phyloP scores from a whole-genome alignment of 495 filamentous ascomycete genomes.

The Hypoxylon rickii region DNA sequence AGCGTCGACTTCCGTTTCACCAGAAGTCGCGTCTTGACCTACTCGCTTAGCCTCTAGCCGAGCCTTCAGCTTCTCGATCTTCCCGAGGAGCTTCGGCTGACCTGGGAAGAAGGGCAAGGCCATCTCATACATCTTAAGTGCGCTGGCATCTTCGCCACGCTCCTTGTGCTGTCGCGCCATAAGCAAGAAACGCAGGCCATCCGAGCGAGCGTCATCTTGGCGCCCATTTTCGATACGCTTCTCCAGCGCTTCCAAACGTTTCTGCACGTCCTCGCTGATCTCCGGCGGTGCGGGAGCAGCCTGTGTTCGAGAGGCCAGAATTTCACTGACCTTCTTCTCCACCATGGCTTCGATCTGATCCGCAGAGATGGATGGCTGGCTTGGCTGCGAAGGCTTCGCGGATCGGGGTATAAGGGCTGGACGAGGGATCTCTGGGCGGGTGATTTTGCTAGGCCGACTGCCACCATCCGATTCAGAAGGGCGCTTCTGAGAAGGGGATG shows the following conservation, averaged over 20 bases:
- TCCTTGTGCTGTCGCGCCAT: slow-evolving; percentile 92
- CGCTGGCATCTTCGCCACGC: slow-evolving; percentile 74
- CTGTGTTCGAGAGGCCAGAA: slow-evolving; percentile 72
- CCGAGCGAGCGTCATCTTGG: slow-evolving; percentile 71
- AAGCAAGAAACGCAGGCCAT: slow-evolving; percentile 81
- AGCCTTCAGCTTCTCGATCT: slow-evolving; percentile 72
- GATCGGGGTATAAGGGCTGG: slow-evolving; percentile 40
- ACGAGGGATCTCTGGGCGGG: slow-evolving; percentile 39
- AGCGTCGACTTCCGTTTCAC: slow-evolving; percentile 14
- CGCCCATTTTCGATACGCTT: slow-evolving; percentile 72
- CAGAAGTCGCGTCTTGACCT: slow-evolving; percentile 3
- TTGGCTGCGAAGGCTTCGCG: slow-evolving; percentile 43
- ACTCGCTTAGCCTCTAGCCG: slow-evolving; percentile 57
- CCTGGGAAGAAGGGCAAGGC: slow-evolving; percentile 85
- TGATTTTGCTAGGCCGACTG: slow-evolving; percentile 48
- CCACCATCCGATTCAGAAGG: slow-evolving; percentile 46
- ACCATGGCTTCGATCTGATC: slow-evolving; percentile 89
- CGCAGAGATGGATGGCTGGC: slow-evolving; percentile 61
- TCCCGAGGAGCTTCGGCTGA: slow-evolving; percentile 76
- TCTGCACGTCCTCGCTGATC: slow-evolving; percentile 77
- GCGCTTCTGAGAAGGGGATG: slow-evolving; percentile 49
- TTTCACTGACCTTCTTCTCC: slow-evolving; percentile 86
- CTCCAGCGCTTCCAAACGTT: slow-evolving; percentile 81
- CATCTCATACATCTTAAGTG: slow-evolving; percentile 83
- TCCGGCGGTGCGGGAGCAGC: slow-evolving; percentile 53